A percentile compares a stretch with the other conserved stretches of the same genome.
Evolutionary conservation across 345 rosid species (phyloP).

Genomic region (sweet orange (Citrus sinensis)): DVS_A1.0 CM039163.1:4821001-4821500

Average conservation of each 20-base stretch:
- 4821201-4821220: constrained; percentile 34
- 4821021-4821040: constrained; percentile 96
- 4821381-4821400: background rate
- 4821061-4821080: constrained; percentile 78
- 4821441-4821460: constrained; percentile 39
- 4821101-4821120: constrained; percentile 57
- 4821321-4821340: background rate
- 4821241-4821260: constrained; percentile 41
- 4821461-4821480: constrained; percentile 39
- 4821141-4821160: constrained; percentile 21
- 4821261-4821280: constrained; percentile 11
- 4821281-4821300: background rate
- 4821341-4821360: background rate
- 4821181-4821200: constrained; percentile 25
- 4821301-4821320: background rate
- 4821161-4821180: constrained; percentile 31
- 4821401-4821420: background rate
- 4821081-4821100: constrained; percentile 41
- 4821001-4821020: constrained; percentile 69
- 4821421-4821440: constrained; percentile 3
- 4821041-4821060: constrained; percentile 67
- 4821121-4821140: constrained; percentile 49
- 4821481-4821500: constrained; percentile 46
- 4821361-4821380: background rate
- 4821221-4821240: constrained; percentile 38